These are phyloP conservation scores for Aethionema arabicum DNA, from an alignment of 345 rosid genomes.

Conservation along the genomic window DNA sequence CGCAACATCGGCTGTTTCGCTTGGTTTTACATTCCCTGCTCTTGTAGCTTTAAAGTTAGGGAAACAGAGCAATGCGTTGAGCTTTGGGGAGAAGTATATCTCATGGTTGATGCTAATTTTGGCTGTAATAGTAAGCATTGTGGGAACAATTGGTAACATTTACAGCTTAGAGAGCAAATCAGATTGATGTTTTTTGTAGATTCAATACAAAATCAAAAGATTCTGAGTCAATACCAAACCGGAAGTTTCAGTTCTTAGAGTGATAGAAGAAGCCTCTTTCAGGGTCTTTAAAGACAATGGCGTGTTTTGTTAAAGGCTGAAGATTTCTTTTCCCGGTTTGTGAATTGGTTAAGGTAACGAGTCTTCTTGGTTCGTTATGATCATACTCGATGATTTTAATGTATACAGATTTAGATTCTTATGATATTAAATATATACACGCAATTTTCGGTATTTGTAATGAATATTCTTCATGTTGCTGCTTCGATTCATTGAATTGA, in stretches of 20 bases:
- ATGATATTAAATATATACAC: conserved; percentile 17
- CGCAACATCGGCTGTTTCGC: conserved; percentile 94
- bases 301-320: conserved; percentile 25
- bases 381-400: conserved; percentile 19
- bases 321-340: conserved; percentile 21
- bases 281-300: conserved; percentile 12
- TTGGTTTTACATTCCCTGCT: conserved; percentile 92
- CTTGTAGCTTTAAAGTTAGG: conserved; percentile 70
- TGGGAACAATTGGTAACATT: conserved; percentile 73
- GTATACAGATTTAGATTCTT: conserved; percentile 32
- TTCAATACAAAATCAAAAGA: conserved; percentile 24
- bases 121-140: conserved; percentile 68
- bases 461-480: neutral
- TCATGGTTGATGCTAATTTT: conserved; percentile 74
- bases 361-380: conserved; percentile 5
- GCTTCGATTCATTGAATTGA: neutral
- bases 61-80: conserved; percentile 50
- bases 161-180: conserved; percentile 57
- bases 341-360: conserved; percentile 23
- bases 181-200: conserved; percentile 30
- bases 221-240: conserved; percentile 31
- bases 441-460: conserved; percentile 16
- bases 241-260: conserved; percentile 26
- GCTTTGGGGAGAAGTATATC: conserved; percentile 43
- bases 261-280: conserved; percentile 2